Base-by-base conservation (phyloP, 352 stramenopile genomes). In the Phytophthora pini region DNA sequence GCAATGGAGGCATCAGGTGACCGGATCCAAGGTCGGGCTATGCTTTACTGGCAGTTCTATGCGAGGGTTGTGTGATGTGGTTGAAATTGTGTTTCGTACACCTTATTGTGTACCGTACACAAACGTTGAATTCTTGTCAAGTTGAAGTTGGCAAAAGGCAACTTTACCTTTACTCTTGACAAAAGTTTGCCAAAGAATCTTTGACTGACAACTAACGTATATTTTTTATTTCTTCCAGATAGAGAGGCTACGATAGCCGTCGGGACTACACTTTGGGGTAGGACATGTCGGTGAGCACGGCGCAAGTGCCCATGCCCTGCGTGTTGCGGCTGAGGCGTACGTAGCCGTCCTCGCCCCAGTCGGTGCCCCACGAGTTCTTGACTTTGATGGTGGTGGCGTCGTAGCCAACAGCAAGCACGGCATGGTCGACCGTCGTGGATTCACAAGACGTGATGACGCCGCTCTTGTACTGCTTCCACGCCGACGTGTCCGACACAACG, bases 401-500 rank as follows among this genome's bases (percentile, higher is more conserved):
- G 77, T 99, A 99, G 24, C 97, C 97, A 2, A 99, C 96, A 0
- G 88, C 90, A 24, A 99, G 82, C 17, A 99, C 93, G 40, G 96
- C 98, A 75, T 99, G 97, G 78, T 99, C 97, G 50, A 99, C 88
- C 22, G 92, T 83, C 34, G 86, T 77, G 53, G 89, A 88, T 53
- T 79, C 85, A 48, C 75, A 85, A 15, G 56, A 73, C 38, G 65
- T 81, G 32, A 98, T 74, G 5, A 99, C 91, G 22, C 98, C 97
- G 29, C 78, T 77, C 40, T 79, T 89, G 93, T 99, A 99, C 65
- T 99, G 97, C 85, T 99, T 97, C 79, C 98, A 99, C n/a, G 83
- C 86, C 44, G 82, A 82, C 68, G 98, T 92, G 74, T 96, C 85
- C 1, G 97, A 97, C 32, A 98, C 80, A 31, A 99, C 97, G 1